phyloP scores from a whole-genome alignment of 805 yeast genomes.

The Metschnikowia hibisci region DNA sequence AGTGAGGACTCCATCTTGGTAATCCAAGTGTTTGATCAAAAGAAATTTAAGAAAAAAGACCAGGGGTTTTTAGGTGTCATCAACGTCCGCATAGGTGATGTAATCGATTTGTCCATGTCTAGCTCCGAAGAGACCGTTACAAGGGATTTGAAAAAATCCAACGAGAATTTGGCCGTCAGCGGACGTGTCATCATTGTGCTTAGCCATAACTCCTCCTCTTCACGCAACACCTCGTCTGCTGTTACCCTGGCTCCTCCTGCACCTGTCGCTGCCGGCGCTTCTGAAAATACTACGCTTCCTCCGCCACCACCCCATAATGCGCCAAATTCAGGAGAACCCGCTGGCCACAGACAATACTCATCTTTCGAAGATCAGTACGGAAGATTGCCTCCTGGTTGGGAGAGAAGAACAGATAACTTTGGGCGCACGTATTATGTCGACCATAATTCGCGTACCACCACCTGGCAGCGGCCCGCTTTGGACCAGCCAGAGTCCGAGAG shows the following conservation, averaged over 20 bases:
- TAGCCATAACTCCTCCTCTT: conserved; percentile 39
- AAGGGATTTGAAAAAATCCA: conserved; percentile 85
- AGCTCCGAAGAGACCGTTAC: conserved; percentile 80
- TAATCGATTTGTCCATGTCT: conserved; percentile 58
- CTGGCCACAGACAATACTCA: conserved; percentile 61
- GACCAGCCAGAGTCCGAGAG: conserved; percentile 73
- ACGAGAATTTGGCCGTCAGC: conserved; percentile 87
- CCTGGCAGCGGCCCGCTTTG: conserved; percentile 96
- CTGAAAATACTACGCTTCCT: conserved; percentile 14
- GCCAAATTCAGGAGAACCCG: conserved; percentile 2
- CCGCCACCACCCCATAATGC: conserved; percentile 6
- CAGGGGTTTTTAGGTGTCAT: conserved; percentile 98
- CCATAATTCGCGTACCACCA: conserved; percentile 94
- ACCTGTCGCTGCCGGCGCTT: conserved; percentile 6
- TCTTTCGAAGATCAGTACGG: conserved; percentile 98
- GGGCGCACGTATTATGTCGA: conserved; percentile 98
- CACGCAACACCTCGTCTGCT: conserved; percentile 8
- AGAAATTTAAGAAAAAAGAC: conserved; percentile 95
- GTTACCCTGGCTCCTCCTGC: conserved; percentile 11
- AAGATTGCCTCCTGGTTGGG: conserved; percentile 98
- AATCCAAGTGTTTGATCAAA: conserved; percentile 93
- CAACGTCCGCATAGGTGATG: conserved; percentile 85
- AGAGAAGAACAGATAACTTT: conserved; percentile 93
- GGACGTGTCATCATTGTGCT: conserved; percentile 84
- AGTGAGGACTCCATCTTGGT: conserved; percentile 84